Evolutionary conservation across 2,329 filamentous ascomycete genomes (phyloP), one percentile per base, ranked within the genome.

Genomic region (Penicillium palitans): DNA sequence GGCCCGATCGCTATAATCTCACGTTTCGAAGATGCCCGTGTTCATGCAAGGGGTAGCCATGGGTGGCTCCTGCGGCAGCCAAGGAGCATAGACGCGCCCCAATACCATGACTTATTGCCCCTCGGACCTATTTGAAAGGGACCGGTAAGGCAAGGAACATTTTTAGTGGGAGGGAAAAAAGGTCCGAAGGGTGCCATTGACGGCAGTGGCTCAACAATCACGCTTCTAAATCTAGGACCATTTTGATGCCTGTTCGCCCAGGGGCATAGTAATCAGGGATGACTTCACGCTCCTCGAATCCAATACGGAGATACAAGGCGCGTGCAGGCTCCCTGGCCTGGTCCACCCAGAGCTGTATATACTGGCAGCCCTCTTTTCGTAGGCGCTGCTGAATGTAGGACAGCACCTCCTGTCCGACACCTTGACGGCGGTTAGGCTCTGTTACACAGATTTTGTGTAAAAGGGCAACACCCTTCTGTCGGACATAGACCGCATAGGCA

Each of bases 361-460:
- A 76, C 61, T 76, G 72, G 66, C 80, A 82, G 51, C 79, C 80
- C 68, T 79, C 77, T 61, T 72, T 76, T 63, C 72, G 72, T 55
- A 83, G 72, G 49, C 74, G 72, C 50, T 70, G 63, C 51, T 74
- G 71, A 62, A 82, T 74, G 61, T 75, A 75, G 59, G 72, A 68
- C 66, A 83, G 68, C 58, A 83, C 69, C 66, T 72, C 71, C 60
- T 70, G 74, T 44, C 76, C 81, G 24, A 83, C 66, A n/a, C 81
- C 80, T 66, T 75, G 74, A 29, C 75, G 71, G 63, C 81, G 78
- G 68, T 79, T 74, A 42, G 71, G 62, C 65, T 79, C 76, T 29
- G 77, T 68, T 15, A 83, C 79, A 61, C 81, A 83, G 39, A 83
- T 72, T 63, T 84, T 84, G 66, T 84, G 81, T 44, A 84, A 72